A percentile compares a stretch with the other conserved stretches of the same genome.
Conservation (phyloP, 164 flowering plant genomes). For the Vitis riparia region DNA sequence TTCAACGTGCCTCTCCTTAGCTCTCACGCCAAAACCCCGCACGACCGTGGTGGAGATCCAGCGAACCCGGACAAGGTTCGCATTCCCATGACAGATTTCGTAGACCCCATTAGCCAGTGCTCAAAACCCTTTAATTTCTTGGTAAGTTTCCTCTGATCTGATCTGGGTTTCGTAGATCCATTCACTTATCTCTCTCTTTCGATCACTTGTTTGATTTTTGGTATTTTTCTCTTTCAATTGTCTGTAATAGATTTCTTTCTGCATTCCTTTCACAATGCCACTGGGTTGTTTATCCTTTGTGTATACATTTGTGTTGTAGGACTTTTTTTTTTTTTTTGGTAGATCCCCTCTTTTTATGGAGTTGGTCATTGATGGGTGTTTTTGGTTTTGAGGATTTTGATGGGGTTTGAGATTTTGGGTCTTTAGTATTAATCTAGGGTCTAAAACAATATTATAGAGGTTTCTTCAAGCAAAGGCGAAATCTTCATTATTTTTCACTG, state of each 20-base stretch:
- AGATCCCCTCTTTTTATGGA: constrained; percentile 4
- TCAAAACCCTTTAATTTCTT: background rate
- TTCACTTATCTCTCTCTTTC: background rate
- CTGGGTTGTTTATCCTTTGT: background rate
- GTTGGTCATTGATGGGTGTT: background rate
- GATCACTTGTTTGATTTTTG: background rate
- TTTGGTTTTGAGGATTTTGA: background rate
- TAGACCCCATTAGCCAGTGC: background rate
- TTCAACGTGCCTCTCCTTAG: background rate
- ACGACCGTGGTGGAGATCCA: constrained; percentile 8
- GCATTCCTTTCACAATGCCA: background rate
- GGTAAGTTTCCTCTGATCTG: constrained; percentile 14
- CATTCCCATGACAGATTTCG: background rate
- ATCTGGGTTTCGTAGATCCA: background rate
- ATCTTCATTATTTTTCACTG: too few species aligned
- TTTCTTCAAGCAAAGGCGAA: too few species aligned
- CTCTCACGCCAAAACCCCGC: constrained; percentile 6
- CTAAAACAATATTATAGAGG: too few species aligned
- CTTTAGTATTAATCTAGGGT: too few species aligned
- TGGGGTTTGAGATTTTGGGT: background rate
- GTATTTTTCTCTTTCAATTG: background rate
- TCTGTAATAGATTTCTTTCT: background rate
- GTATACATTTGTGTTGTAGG: background rate
- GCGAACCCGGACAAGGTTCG: constrained; percentile 5
- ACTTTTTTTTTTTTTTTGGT: background rate